Conservation (phyloP, 2,329 filamentous ascomycete species). For the Trichoderma afroharzianum region DNA sequence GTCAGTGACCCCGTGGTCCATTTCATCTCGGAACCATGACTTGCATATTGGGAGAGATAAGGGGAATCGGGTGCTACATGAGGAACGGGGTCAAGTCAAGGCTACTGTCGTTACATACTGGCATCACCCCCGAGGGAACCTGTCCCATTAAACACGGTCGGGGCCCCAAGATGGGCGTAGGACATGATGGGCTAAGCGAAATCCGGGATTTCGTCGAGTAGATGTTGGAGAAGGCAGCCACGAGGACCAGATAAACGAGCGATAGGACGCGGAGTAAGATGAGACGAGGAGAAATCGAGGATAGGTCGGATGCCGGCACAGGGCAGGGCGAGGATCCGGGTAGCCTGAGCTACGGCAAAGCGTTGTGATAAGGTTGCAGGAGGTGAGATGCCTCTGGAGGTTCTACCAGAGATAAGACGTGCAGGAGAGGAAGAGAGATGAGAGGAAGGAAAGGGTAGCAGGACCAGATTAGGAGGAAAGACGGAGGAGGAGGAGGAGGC, state of each 20-base stretch:
- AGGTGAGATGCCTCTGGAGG: slow-evolving; percentile 9
- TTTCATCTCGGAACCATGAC: background rate
- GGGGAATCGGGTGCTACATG: slow-evolving; percentile 2
- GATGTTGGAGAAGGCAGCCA: slow-evolving; percentile 10
- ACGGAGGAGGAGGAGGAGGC: slow-evolving; percentile 7
- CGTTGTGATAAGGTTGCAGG: slow-evolving; percentile 17
- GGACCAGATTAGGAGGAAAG: slow-evolving; percentile 7
- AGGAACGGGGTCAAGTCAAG: background rate
- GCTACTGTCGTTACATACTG: slow-evolving; percentile 49
- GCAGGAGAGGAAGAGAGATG: slow-evolving; percentile 11
- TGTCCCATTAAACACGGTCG: slow-evolving; percentile 61
- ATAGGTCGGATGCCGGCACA: slow-evolving; percentile 15
- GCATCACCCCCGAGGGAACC: slow-evolving; percentile 72
- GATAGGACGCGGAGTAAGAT: background rate
- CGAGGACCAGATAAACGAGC: slow-evolving; percentile 1
- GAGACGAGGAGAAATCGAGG: background rate
- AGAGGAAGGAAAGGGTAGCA: slow-evolving; percentile 6
- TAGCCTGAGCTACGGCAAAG: background rate
- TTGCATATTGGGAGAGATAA: background rate
- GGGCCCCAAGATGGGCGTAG: slow-evolving; percentile 57
- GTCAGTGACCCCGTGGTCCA: background rate
- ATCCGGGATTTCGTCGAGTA: slow-evolving; percentile 7
- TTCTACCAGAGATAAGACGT: slow-evolving; percentile 12
- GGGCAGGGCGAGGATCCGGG: slow-evolving; percentile 12
- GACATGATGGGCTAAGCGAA: slow-evolving; percentile 44